These are phyloP conservation scores for Sordariomycetes sp. DNA, from an alignment of 2,329 filamentous ascomycete species.

Conservation along the genomic window DNA sequence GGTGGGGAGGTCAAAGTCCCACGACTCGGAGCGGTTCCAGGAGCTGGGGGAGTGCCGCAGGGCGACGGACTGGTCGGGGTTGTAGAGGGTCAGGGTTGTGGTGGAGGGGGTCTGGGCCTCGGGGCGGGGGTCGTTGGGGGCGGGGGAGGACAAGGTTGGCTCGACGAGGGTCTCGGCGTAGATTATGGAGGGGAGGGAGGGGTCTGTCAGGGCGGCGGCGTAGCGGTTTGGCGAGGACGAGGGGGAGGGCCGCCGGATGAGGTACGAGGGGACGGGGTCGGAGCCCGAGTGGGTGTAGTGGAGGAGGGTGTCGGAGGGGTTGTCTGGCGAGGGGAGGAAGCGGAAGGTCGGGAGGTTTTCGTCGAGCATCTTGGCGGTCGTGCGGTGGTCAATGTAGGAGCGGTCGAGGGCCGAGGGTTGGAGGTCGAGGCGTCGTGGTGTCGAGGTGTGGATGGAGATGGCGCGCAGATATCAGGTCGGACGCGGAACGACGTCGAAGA, in stretches of 20 bases:
- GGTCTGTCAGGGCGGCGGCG: slow-evolving; percentile 73
- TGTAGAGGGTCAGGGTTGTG: slow-evolving; percentile 84
- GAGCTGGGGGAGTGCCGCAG: slow-evolving; percentile 60
- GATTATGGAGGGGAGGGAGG: slow-evolving; percentile 65
- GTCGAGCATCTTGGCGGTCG: slow-evolving; percentile 59
- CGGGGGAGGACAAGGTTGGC: slow-evolving; percentile 66
- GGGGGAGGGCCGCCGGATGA: slow-evolving; percentile 65
- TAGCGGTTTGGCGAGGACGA: slow-evolving; percentile 70
- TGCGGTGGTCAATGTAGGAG: neutral
- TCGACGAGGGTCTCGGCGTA: slow-evolving; percentile 77
- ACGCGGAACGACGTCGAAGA: too few species aligned
- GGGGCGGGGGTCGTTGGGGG: slow-evolving; percentile 63
- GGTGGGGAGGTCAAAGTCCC: slow-evolving; percentile 88
- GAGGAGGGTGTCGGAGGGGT: slow-evolving; percentile 41
- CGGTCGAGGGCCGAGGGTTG: neutral
- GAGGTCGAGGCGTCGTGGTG: too few species aligned
- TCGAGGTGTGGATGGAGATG: too few species aligned
- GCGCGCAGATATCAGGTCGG: too few species aligned
- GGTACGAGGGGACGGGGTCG: slow-evolving; percentile 67
- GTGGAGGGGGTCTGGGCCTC: slow-evolving; percentile 57
- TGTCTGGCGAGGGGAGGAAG: slow-evolving; percentile 36
- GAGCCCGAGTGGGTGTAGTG: slow-evolving; percentile 61
- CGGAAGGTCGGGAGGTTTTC: slow-evolving; percentile 75
- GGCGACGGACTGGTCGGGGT: slow-evolving; percentile 71
- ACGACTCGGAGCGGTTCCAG: slow-evolving; percentile 69